phyloP scores from a whole-genome alignment of 306 rosid species.

The Mimosa bimucronata region DNA sequence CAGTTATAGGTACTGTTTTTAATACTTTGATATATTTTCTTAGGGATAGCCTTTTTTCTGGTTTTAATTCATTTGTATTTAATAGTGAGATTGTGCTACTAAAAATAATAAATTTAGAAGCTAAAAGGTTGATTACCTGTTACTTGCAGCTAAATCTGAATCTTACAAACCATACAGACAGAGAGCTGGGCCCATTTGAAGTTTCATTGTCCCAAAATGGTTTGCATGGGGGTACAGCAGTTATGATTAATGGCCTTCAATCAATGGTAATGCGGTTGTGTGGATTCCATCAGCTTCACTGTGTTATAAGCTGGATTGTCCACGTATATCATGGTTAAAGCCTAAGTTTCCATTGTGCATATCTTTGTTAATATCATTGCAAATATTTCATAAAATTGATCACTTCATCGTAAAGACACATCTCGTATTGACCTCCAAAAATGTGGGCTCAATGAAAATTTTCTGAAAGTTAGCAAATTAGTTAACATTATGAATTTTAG shows the following conservation, averaged over 20 bases:
- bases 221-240: constrained; percentile 58
- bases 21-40: constrained; percentile 28
- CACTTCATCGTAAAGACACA: background rate
- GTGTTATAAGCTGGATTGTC: constrained; percentile 18
- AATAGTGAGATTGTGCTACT: constrained; percentile 6
- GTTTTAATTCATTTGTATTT: constrained; percentile 32
- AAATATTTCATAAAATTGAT: background rate
- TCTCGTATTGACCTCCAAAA: background rate
- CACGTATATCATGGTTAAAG: constrained; percentile 26
- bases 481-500: background rate
- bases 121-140: constrained; percentile 45
- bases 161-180: constrained; percentile 73
- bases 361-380: background rate
- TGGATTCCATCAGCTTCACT: constrained; percentile 26
- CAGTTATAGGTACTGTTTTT: constrained; percentile 33
- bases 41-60: constrained; percentile 22
- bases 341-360: constrained; percentile 29
- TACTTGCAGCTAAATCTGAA: constrained; percentile 73
- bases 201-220: constrained; percentile 65
- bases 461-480: background rate
- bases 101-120: constrained; percentile 29
- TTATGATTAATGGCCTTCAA: constrained; percentile 86
- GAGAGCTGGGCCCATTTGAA: constrained; percentile 87
- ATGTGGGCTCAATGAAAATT: background rate
- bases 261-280: constrained; percentile 61